Percentiles rank a stretch among this genome's conserved stretches.
Evolutionary conservation across 1,284 basidiomycete genomes (phyloP).

Genomic region (Ustilago loliicola): DNA sequence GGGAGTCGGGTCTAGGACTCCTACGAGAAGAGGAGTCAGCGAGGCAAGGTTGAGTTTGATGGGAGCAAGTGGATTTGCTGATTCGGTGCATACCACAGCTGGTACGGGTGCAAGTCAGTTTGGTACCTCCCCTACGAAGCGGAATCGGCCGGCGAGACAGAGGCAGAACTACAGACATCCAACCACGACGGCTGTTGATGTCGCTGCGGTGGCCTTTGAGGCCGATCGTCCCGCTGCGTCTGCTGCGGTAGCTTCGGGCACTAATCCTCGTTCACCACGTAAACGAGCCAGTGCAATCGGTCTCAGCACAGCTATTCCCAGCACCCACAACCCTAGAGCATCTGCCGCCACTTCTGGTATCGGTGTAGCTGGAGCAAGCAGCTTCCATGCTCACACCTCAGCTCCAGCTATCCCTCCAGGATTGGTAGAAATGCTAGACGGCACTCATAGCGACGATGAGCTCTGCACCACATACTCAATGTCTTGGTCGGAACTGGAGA

Average conservation of each 20-base stretch:
- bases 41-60: conserved; percentile 35
- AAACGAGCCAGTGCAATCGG: conserved; percentile 36
- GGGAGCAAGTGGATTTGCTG: conserved; percentile 20
- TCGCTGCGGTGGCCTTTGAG: conserved; percentile 59
- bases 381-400: not conserved
- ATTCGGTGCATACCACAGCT: conserved; percentile 22
- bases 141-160: conserved; percentile 21
- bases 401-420: conserved; percentile 70
- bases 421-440: conserved; percentile 80
- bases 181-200: conserved; percentile 63
- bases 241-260: not conserved
- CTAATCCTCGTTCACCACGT: conserved; percentile 31
- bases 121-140: conserved; percentile 50
- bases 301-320: conserved; percentile 21
- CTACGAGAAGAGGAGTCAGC: conserved; percentile 13
- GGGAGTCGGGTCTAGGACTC: conserved; percentile 24
- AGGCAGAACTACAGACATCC: conserved; percentile 46
- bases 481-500: conserved; percentile 84
- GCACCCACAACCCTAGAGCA: not conserved
- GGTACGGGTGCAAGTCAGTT: conserved; percentile 31
- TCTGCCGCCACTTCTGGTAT: conserved; percentile 3
- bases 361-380: conserved; percentile 5
- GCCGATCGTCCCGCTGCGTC: conserved; percentile 10
- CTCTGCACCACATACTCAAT: conserved; percentile 84
- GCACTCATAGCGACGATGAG: conserved; percentile 91